phyloP scores from a whole-genome alignment of 129 eudicot genomes.

The Arctium lappa region DNA sequence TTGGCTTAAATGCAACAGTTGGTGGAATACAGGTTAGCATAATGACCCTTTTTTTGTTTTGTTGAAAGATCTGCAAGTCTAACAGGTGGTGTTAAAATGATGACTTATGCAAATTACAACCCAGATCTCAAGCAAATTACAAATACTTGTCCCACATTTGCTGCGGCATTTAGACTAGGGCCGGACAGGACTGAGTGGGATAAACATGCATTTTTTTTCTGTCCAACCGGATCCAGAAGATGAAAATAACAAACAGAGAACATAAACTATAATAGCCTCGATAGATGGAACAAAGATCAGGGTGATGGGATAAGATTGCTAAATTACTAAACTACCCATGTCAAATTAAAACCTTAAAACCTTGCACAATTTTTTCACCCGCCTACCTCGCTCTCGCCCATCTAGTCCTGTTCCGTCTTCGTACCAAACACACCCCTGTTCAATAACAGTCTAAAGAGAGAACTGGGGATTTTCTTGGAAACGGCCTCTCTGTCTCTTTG shows the following conservation, averaged over 20 bases:
- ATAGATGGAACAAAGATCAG: not conserved
- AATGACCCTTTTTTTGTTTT: not conserved
- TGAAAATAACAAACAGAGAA: too few species aligned
- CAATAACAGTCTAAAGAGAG: too few species aligned
- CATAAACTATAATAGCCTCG: too few species aligned
- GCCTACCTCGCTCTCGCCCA: not conserved
- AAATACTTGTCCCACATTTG: too few species aligned
- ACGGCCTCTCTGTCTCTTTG: too few species aligned
- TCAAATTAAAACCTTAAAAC: not conserved
- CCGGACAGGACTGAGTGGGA: too few species aligned
- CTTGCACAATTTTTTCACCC: not conserved
- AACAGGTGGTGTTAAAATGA: not conserved
- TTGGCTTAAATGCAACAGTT: constrained; percentile 57
- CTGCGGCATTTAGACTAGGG: too few species aligned
- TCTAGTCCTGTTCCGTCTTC: too few species aligned
- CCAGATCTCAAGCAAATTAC: not conserved
- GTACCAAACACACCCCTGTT: too few species aligned
- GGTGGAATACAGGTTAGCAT: constrained; percentile 87
- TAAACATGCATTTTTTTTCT: too few species aligned
- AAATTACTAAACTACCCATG: not conserved
- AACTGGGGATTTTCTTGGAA: too few species aligned
- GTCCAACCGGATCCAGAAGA: too few species aligned
- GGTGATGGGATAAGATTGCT: not conserved
- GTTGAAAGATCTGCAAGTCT: not conserved
- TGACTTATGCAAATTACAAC: not conserved